Conservation (phyloP, 1,284 basidiomycete genomes). For the Earliella scabrosa region DNA sequence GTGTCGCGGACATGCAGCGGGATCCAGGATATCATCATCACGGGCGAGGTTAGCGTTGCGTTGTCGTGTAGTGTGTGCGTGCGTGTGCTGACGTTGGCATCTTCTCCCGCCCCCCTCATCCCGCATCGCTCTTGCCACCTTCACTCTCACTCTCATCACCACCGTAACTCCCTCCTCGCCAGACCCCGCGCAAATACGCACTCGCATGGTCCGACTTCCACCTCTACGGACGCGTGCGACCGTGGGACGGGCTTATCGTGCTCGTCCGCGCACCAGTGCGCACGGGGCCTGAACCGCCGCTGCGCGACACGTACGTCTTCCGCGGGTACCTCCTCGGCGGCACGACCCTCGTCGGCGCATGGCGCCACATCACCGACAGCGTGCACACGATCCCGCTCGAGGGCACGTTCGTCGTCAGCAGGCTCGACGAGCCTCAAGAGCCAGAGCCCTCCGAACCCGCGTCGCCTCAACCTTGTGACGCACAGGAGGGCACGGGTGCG, state of each 20-base stretch:
- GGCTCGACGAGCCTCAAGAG: slow-evolving; percentile 13
- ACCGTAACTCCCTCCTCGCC: background rate
- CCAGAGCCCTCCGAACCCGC: too few species aligned
- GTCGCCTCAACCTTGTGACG: too few species aligned
- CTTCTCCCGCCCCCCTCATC: background rate
- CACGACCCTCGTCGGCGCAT: slow-evolving; percentile 69
- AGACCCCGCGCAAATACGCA: slow-evolving; percentile 59
- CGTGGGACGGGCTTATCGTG: slow-evolving; percentile 71
- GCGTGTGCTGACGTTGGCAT: background rate
- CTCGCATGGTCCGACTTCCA: slow-evolving; percentile 61
- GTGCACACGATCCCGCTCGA: slow-evolving; percentile 47
- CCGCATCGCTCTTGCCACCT: background rate
- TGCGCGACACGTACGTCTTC: slow-evolving; percentile 55
- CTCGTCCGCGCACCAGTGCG: slow-evolving; percentile 56
- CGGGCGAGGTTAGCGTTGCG: slow-evolving; percentile 51
- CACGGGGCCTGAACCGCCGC: slow-evolving; percentile 15
- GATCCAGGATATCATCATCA: slow-evolving; percentile 58
- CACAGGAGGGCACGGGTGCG: too few species aligned
- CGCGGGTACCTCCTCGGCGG: slow-evolving; percentile 71
- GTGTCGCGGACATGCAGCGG: slow-evolving; percentile 44
- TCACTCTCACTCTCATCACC: background rate
- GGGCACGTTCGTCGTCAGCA: slow-evolving; percentile 50
- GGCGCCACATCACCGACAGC: slow-evolving; percentile 52
- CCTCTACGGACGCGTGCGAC: slow-evolving; percentile 66
- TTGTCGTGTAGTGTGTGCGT: background rate